Evolutionary conservation across 768 basidiomycete genomes (phyloP), one percentile per base, ranked within the genome.

Genomic region (Kwoniella newhampshirensis): DNA sequence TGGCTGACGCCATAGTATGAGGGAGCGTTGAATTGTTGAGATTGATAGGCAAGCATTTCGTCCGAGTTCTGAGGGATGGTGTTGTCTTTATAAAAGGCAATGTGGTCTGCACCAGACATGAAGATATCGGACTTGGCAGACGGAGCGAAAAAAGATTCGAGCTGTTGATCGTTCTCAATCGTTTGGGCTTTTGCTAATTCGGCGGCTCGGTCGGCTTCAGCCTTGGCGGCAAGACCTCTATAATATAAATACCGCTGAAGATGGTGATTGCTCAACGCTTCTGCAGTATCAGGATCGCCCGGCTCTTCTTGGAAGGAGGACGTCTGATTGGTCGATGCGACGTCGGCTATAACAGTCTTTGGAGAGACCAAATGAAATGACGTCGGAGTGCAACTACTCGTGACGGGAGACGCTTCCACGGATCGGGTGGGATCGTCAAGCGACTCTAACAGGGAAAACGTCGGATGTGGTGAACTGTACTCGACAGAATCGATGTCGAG

Each of bases 241-340:
- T 72, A 72, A 49, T 72, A 63, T 15, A 67, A 53, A 45, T 68
- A 69, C n/a, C 70, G 51, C 41, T 68, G 64, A 15, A 72, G 52
- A 45, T 72, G 70, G 30, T 72, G 70, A 37, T 59, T 60, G 39
- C 62, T 63, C 17, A 72, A 54, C 20, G 67, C 65, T 44, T 68
- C 65, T 26, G 62, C 70, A 17, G 64, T 57, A 25, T 59, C 57
- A 21, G 57, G 30, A 13, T 60, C 57, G 8, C 42, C 23, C 11
- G 9, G 32, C 23, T 13, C 20, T 8, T 12, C 20, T 23, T 20
- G 50, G 39, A 15, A 36, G 36, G 43, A 20, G 17, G 50, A 36
- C 15, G 23, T 25, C 42, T 58, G 48, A 39, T 18, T 36, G 4
- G 44, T 40, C 3, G 50, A n/a, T 39, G 43, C 11, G 11, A 52